Percentiles rank a stretch among this genome's conserved stretches.
These are phyloP conservation scores for Colletotrichum incanum DNA, from an alignment of 2,329 filamentous ascomycete genomes.

Conservation along the genomic window DNA sequence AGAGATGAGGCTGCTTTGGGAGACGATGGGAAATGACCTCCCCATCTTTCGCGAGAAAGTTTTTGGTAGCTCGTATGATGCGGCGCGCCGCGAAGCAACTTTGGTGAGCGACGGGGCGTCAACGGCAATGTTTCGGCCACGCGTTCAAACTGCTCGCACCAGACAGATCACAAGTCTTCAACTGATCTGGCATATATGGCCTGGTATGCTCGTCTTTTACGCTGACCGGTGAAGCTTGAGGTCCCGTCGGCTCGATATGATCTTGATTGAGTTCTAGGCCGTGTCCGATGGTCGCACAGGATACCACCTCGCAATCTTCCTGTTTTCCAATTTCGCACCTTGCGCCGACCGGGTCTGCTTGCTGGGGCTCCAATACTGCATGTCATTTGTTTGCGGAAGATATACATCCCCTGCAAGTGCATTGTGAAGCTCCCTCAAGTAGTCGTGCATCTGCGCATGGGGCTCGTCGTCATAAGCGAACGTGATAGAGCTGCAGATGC, in stretches of 20 bases:
- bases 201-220: background rate
- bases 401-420: constrained; percentile 18
- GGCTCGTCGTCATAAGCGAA: constrained; percentile 31
- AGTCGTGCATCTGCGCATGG: constrained; percentile 27
- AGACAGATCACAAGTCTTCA: background rate
- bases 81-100: constrained; percentile 17
- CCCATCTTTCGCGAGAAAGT: constrained; percentile 29
- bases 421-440: constrained; percentile 10
- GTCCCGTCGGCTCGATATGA: background rate
- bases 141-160: constrained; percentile 10
- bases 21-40: constrained; percentile 34
- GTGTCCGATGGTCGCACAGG: background rate
- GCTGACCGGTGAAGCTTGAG: background rate
- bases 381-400: constrained; percentile 26
- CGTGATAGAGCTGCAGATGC: constrained; percentile 35
- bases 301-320: constrained; percentile 7
- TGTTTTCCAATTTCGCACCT: background rate
- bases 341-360: background rate
- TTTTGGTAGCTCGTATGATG: constrained; percentile 23
- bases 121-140: constrained; percentile 3
- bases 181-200: background rate
- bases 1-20: constrained; percentile 34
- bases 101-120: constrained; percentile 26
- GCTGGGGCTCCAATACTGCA: constrained; percentile 5
- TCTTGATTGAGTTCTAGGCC: background rate